Evolutionary conservation across 345 rosid genomes (phyloP).

Genomic region (Crucihimalaya himalaica): DNA sequence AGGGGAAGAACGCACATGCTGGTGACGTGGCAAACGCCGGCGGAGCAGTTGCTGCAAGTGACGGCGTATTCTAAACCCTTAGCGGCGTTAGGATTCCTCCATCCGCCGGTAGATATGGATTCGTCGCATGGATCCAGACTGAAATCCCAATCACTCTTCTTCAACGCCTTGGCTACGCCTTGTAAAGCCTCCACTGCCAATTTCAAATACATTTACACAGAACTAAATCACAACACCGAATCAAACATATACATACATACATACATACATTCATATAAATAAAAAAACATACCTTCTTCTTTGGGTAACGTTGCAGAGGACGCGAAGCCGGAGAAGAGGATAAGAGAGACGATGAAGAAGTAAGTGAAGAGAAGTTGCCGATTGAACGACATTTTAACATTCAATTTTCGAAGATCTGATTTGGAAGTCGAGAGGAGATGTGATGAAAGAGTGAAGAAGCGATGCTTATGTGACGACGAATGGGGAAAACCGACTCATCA

Average conservation of each 20-base stretch:
- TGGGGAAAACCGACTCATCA: too few relatives aligned
- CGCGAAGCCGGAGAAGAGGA: conserved; percentile 18
- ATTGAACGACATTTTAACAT: conserved; percentile 26
- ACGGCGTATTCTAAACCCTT: conserved; percentile 39
- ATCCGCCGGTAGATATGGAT: conserved; percentile 27
- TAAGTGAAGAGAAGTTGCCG: conserved; percentile 23
- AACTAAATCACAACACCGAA: not conserved
- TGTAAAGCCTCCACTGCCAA: conserved; percentile 50
- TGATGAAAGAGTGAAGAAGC: conserved; percentile 17
- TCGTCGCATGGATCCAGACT: conserved; percentile 55
- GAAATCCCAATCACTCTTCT: conserved; percentile 57
- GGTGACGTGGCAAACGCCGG: conserved; percentile 48
- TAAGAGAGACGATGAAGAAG: conserved; percentile 27
- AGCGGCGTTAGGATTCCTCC: conserved; percentile 32
- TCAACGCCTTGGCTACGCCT: conserved; percentile 47
- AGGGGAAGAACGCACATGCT: conserved; percentile 29
- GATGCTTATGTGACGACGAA: not conserved
- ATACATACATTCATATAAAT: too few relatives aligned
- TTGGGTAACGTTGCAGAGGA: conserved; percentile 37
- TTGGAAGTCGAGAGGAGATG: not conserved
- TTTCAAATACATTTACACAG: not conserved
- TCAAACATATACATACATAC: not conserved
- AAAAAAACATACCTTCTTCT: conserved; percentile 41
- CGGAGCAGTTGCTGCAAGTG: conserved; percentile 51
- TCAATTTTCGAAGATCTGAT: not conserved